Conservation (phyloP, 441 rosid species). For the Geranium incanum region DNA sequence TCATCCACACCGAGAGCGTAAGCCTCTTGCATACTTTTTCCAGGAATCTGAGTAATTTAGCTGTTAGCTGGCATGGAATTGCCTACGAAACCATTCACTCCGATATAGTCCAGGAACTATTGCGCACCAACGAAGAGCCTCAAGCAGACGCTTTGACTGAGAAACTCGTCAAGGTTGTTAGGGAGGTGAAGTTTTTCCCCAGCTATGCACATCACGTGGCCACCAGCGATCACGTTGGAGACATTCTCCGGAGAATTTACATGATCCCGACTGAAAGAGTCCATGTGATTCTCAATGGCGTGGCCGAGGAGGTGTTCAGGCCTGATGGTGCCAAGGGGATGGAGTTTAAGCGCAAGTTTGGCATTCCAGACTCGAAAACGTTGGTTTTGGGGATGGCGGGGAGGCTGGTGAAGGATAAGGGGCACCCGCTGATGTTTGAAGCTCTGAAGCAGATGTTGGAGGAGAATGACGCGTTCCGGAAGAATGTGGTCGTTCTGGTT, state of each 20-base stretch:
- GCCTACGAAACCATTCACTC: constrained; percentile 87
- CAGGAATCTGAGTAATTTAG: constrained; percentile 46
- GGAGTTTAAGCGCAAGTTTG: constrained; percentile 43
- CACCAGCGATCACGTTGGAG: constrained; percentile 86
- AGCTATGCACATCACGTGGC: constrained; percentile 79
- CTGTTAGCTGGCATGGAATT: constrained; percentile 83
- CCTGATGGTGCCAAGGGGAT: constrained; percentile 41
- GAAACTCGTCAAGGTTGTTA: constrained; percentile 52
- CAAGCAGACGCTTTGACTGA: constrained; percentile 44
- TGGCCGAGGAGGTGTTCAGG: constrained; percentile 56
- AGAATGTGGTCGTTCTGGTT: constrained; percentile 45
- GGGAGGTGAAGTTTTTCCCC: constrained; percentile 78
- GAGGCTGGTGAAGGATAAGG: constrained; percentile 79
- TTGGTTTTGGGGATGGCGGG: constrained; percentile 75
- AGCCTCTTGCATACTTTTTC: constrained; percentile 83
- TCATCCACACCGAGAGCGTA: constrained; percentile 76
- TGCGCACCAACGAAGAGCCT: constrained; percentile 48
- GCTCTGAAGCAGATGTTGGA: constrained; percentile 53
- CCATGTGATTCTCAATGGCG: constrained; percentile 75
- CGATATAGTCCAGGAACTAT: constrained; percentile 74
- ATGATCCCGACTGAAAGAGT: constrained; percentile 91
- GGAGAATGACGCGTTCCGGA: constrained; percentile 43
- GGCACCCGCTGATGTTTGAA: constrained; percentile 69
- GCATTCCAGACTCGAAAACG: constrained; percentile 35
- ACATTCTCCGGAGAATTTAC: constrained; percentile 68